These are phyloP conservation scores for Thymus quinquecostatus DNA, from an alignment of 257 asterid genomes.

Conservation along the genomic window DNA sequence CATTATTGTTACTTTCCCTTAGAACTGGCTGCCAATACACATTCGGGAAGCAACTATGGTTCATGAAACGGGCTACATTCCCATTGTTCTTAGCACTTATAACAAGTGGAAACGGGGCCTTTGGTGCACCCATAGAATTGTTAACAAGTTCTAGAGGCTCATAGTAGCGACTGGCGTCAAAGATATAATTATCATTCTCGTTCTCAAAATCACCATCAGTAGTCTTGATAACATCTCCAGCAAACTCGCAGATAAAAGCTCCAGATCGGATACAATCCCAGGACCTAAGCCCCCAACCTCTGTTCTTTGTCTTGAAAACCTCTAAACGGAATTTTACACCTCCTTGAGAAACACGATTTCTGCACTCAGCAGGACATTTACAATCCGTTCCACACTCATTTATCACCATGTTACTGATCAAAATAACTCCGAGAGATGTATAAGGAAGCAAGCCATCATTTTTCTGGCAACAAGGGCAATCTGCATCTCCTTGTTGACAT, in stretches of 20 bases:
- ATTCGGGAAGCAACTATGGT: constrained; percentile 87
- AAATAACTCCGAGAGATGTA: constrained; percentile 66
- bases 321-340: constrained; percentile 72
- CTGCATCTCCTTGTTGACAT: constrained; percentile 73
- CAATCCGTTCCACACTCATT: constrained; percentile 84
- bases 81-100: constrained; percentile 76
- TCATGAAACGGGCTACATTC: constrained; percentile 94
- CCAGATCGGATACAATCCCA: constrained; percentile 97
- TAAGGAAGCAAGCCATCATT: constrained; percentile 74
- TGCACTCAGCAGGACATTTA: constrained; percentile 72
- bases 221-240: constrained; percentile 66
- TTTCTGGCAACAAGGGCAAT: constrained; percentile 61
- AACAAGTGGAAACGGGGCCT: constrained; percentile 74
- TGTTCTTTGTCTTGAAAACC: constrained; percentile 78
- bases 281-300: constrained; percentile 98
- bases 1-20: constrained; percentile 63
- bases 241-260: constrained; percentile 79
- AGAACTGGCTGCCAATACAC: constrained; percentile 89
- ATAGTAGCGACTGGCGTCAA: constrained; percentile 76
- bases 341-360: constrained; percentile 73
- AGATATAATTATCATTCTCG: constrained; percentile 56
- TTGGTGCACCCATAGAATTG: constrained; percentile 36
- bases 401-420: constrained; percentile 48
- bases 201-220: constrained; percentile 38
- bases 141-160: constrained; percentile 56